Evolutionary conservation across 176 grass and related monocot genomes (phyloP), one percentile per base, ranked within the genome.

Genomic region (Bothriochloa decipiens): DNA sequence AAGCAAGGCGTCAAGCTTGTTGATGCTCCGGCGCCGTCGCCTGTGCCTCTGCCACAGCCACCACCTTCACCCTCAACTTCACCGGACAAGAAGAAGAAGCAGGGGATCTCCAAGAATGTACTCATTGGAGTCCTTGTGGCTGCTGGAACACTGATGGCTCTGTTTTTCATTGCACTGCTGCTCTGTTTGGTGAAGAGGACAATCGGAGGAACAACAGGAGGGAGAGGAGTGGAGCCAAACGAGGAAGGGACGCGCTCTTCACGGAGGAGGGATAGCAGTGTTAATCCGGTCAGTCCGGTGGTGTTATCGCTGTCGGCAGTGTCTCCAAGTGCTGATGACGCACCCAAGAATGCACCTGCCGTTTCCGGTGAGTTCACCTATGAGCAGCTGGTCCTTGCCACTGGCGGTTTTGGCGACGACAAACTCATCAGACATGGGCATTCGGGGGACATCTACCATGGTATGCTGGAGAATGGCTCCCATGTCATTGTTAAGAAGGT

Each of bases 391-490:
- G 58, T 88, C 43, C 72, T 46, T 66, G 96, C 89, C 37, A 88
- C 91, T 0, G 87, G 83, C 39, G 93, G 83, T 0, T 95, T 98
- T 14, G 69, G 78, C 6, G 86, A 91, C 22, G 69, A 66, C 39
- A 94, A 89, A 8, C 88, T 94, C 82, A 65, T 96, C 74, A 96
- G 91, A 49, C 87, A 86, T 1, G 96, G 96, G 3, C 93, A 94
- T 33, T 92, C 89, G 2, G 96, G 96, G 33, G 89, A 94, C 42
- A 90, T 99, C 11, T 99, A 99, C 58, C 73, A 49, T 76, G 96
- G 91, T 7, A 35, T 91, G 61, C 65, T 99, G 67, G 93, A 99
- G 81, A 91, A 88, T 77, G 93, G 96, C 25, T 75, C 47, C 62
- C 75, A 89, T 4, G 83, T 96, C 39, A 45, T 88, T 46, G 88